phyloP scores from a whole-genome alignment of 768 basidiomycete species.

The Boletus sensibilis region DNA sequence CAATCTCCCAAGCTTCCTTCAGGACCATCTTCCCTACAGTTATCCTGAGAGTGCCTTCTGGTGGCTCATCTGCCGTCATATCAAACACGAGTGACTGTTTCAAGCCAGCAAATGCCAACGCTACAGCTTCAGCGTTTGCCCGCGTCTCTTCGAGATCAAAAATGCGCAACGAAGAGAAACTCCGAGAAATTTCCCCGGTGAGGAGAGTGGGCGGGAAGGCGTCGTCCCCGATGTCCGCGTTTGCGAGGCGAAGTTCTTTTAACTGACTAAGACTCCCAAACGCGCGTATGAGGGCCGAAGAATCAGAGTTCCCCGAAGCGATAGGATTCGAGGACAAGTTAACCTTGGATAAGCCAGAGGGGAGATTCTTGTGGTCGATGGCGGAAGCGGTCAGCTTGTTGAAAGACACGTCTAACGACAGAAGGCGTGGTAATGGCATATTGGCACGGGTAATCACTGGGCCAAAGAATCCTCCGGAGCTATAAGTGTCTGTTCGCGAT shows the following conservation, averaged over 20 bases:
- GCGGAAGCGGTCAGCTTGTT: conserved; percentile 58
- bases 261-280: conserved; percentile 50
- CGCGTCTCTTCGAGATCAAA: conserved; percentile 69
- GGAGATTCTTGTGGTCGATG: conserved; percentile 55
- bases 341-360: conserved; percentile 53
- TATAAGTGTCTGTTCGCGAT: conserved; percentile 27
- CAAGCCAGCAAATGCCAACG: conserved; percentile 45
- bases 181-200: conserved; percentile 13
- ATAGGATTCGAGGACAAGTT: conserved; percentile 71
- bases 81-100: conserved; percentile 56
- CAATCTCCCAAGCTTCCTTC: conserved; percentile 79
- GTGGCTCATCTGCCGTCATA: conserved; percentile 51
- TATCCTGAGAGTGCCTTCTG: conserved; percentile 51
- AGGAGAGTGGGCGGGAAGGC: conserved; percentile 44
- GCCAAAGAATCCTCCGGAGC: conserved; percentile 59
- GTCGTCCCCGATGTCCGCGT: conserved; percentile 59
- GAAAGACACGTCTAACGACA: conserved; percentile 61
- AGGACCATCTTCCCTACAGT: conserved; percentile 68
- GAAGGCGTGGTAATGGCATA: conserved; percentile 62
- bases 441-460: conserved; percentile 61
- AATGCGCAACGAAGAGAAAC: conserved; percentile 52
- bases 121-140: conserved; percentile 47
- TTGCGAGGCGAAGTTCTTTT: conserved; percentile 55
- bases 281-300: conserved; percentile 40
- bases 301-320: conserved; percentile 34